Base-by-base conservation (phyloP, 2,329 filamentous ascomycete species). In the Samsoniella hepiali region DNA sequence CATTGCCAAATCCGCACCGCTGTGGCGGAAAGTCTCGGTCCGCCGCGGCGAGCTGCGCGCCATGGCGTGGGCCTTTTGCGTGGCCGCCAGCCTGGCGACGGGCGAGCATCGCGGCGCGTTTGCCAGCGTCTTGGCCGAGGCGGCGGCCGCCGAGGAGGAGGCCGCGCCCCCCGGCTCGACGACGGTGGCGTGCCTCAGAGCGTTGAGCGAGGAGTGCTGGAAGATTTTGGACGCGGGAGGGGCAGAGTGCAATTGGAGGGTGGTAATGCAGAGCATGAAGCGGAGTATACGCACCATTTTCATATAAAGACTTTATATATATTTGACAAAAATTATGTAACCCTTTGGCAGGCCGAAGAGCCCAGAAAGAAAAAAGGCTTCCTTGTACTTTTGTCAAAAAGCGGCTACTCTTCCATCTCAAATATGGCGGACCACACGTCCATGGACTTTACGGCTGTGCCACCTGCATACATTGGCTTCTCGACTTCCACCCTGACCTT, bases 11-110 rank as follows among this genome's bases (percentile, higher is more conserved):
- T 27, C n/a, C 13, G 51, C 29, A 5, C 34, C 51, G 2, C 51
- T 40, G 2, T 55, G 51, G 51, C 10, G 13, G 2, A 13, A 22
- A n/a, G 31, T 27, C 7, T 40, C 51, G 6, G 27, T 55, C 27
- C 10, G 13, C 0, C 9, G 9, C 3, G 34, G 34, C 7, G 34
- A 38, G 34, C 22, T 55, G 34, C 29, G 34, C 15, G 29, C n/a
- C 51, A 38, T 55, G 51, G 17, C 51, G n/a, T 55, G 51, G 51
- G 51, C 51, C 34, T 55, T 55, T 40, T 40, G 51, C 51, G 34
- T 55, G 11, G 40, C 51, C 2, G 51, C 51, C 10, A 55, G 51
- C 34, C 13, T 55, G 51, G 51, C 51, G 10, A 55, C 51, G 22
- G 51, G 51, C 13, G 5, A 40, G 8, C 22, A 40, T n/a, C 34